Percentiles rank a stretch among this genome's conserved stretches.
Evolutionary conservation across 2,329 filamentous ascomycete genomes (phyloP).

Genomic region (Exophiala viscosa): DNA sequence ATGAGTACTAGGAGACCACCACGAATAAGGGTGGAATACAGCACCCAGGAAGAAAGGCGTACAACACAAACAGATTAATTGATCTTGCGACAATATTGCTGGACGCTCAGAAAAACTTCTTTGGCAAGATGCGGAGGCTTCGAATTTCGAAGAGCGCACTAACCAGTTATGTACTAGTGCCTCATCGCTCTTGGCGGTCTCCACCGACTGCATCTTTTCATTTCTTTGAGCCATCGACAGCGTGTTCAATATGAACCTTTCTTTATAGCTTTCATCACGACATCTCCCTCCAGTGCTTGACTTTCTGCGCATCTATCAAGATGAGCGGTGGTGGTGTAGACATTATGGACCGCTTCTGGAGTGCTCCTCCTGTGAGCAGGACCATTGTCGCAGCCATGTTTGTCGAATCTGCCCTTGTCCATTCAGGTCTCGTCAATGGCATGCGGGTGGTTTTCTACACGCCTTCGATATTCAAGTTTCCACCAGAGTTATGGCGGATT

Average conservation of each 20-base stretch:
- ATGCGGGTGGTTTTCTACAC: constrained; percentile 44
- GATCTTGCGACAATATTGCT: background rate
- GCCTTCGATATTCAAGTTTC: constrained; percentile 56
- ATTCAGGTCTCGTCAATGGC: constrained; percentile 54
- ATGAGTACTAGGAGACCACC: background rate
- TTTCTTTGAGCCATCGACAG: background rate
- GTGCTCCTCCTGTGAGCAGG: constrained; percentile 65
- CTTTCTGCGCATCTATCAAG: background rate
- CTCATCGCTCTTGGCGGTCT: background rate
- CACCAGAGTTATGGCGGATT: constrained; percentile 60
- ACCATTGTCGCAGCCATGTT: constrained; percentile 65
- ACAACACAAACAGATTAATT: background rate
- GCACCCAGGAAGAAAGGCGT: background rate
- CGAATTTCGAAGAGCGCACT: constrained; percentile 2
- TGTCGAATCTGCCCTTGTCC: constrained; percentile 58
- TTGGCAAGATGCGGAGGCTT: constrained; percentile 5
- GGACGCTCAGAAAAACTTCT: constrained; percentile 11
- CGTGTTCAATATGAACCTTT: constrained; percentile 2
- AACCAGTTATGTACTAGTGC: constrained; percentile 1
- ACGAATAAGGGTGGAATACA: background rate
- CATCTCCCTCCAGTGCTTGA: background rate
- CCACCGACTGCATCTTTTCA: too few species aligned
- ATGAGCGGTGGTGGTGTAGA: constrained; percentile 17
- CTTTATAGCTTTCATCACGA: background rate
- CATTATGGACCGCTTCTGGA: constrained; percentile 61